These are phyloP conservation scores for Cladorrhinum sp. DNA, from an alignment of 2,329 filamentous ascomycete genomes.

Conservation along the genomic window DNA sequence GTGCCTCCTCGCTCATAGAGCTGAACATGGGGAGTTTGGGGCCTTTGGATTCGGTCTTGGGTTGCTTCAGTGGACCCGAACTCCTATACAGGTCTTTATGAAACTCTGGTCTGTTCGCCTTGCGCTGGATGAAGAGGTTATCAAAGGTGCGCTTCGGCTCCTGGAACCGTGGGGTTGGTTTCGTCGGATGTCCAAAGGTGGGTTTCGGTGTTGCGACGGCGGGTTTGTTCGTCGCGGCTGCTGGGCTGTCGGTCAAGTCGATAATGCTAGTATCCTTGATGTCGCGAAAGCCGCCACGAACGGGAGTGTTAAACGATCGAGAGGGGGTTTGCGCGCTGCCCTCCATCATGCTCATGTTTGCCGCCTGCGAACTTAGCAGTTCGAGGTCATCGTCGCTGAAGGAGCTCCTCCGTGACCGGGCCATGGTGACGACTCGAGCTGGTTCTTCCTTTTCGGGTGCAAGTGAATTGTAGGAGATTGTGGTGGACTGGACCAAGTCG, in stretches of 20 bases:
- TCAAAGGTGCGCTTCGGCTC: slow-evolving; percentile 31
- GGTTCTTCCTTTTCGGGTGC: neutral
- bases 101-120: slow-evolving; percentile 52
- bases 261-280: slow-evolving; percentile 30
- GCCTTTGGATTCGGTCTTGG: slow-evolving; percentile 47
- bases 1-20: slow-evolving; percentile 37
- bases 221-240: slow-evolving; percentile 15
- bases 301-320: slow-evolving; percentile 29
- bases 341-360: slow-evolving; percentile 28
- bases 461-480: slow-evolving; percentile 19
- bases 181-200: slow-evolving; percentile 34
- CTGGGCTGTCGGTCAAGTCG: slow-evolving; percentile 33
- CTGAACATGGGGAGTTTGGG: slow-evolving; percentile 48
- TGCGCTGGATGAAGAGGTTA: slow-evolving; percentile 51
- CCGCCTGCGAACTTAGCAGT: slow-evolving; percentile 35
- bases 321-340: slow-evolving; percentile 40
- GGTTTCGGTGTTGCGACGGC: slow-evolving; percentile 28
- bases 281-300: neutral
- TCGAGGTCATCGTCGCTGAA: slow-evolving; percentile 39
- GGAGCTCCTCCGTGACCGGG: slow-evolving; percentile 26
- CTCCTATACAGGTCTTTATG: slow-evolving; percentile 50
- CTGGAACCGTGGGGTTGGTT: slow-evolving; percentile 45
- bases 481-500: slow-evolving; percentile 27
- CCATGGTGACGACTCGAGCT: slow-evolving; percentile 17
- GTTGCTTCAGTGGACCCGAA: slow-evolving; percentile 45